phyloP scores from a whole-genome alignment of 306 rosid genomes.

The Citrullus colocynthis region DNA sequence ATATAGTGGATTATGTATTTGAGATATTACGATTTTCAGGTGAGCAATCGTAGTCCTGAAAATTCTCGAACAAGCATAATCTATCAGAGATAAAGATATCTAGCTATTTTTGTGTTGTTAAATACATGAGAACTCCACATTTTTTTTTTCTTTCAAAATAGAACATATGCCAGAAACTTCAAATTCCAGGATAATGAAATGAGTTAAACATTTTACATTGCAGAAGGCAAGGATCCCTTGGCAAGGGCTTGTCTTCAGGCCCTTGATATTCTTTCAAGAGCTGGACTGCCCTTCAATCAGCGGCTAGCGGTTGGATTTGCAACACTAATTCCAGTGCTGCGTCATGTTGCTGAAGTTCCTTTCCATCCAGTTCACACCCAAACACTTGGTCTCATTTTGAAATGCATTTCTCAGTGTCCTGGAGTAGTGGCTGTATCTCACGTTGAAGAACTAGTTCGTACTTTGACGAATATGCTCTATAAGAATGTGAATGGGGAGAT shows the following conservation, averaged over 20 bases:
- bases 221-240: slow-evolving; percentile 67
- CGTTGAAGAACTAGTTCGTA: slow-evolving; percentile 45
- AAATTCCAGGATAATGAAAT: slow-evolving; percentile 18
- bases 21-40: slow-evolving; percentile 90
- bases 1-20: slow-evolving; percentile 83
- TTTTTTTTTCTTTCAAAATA: not conserved
- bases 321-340: slow-evolving; percentile 64
- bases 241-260: slow-evolving; percentile 69
- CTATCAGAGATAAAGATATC: not conserved
- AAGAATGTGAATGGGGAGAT: slow-evolving; percentile 58
- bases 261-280: slow-evolving; percentile 59
- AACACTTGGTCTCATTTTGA: slow-evolving; percentile 59
- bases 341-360: slow-evolving; percentile 70
- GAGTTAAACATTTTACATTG: slow-evolving; percentile 18
- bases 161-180: not conserved
- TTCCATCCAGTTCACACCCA: slow-evolving; percentile 70
- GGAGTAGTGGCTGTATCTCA: slow-evolving; percentile 63
- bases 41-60: slow-evolving; percentile 13
- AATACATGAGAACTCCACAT: not conserved
- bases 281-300: slow-evolving; percentile 56
- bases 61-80: not conserved
- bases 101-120: not conserved
- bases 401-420: slow-evolving; percentile 70
- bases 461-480: slow-evolving; percentile 50
- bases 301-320: slow-evolving; percentile 81